A percentile compares a stretch with the other conserved stretches of the same genome.
phyloP scores from a whole-genome alignment of 768 basidiomycete species.

The Scleroderma citrinum region DNA sequence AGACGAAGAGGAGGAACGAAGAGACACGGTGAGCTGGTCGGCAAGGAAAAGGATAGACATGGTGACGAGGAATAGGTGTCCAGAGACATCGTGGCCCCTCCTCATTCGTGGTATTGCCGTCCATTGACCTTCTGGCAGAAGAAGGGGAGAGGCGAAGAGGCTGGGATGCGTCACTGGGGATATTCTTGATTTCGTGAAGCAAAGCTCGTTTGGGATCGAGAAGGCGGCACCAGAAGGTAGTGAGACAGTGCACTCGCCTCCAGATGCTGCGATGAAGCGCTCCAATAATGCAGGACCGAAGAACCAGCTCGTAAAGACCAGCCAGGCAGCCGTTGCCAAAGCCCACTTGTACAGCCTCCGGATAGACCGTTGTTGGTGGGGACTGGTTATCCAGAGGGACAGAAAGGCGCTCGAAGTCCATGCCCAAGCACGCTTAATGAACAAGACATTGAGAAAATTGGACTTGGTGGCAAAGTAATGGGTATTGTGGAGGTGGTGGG shows the following conservation, averaged over 20 bases:
- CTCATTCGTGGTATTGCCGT: constrained; percentile 54
- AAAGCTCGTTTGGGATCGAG: constrained; percentile 51
- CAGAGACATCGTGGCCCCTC: constrained; percentile 88
- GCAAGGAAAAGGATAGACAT: constrained; percentile 73
- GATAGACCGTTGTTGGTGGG: constrained; percentile 36
- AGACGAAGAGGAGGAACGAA: constrained; percentile 24
- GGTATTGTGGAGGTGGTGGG: constrained; percentile 56
- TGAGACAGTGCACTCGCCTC: constrained; percentile 69
- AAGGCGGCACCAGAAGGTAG: constrained; percentile 53
- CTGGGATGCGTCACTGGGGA: constrained; percentile 57
- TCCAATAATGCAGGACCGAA: constrained; percentile 77
- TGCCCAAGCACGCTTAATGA: constrained; percentile 88
- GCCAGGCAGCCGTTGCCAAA: constrained; percentile 61
- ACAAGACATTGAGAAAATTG: constrained; percentile 76
- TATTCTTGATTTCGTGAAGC: constrained; percentile 44
- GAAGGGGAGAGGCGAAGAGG: constrained; percentile 45
- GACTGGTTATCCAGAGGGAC: constrained; percentile 52
- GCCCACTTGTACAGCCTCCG: constrained; percentile 48
- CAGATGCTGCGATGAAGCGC: constrained; percentile 57
- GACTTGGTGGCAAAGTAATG: constrained; percentile 77
- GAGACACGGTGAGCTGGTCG: constrained; percentile 61
- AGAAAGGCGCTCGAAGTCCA: constrained; percentile 78
- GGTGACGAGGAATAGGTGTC: constrained; percentile 87
- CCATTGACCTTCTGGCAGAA: constrained; percentile 38
- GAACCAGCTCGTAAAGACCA: constrained; percentile 79